These are phyloP conservation scores for Beverwykella pulmonaria DNA, from an alignment of 495 filamentous ascomycete genomes.

Conservation along the genomic window DNA sequence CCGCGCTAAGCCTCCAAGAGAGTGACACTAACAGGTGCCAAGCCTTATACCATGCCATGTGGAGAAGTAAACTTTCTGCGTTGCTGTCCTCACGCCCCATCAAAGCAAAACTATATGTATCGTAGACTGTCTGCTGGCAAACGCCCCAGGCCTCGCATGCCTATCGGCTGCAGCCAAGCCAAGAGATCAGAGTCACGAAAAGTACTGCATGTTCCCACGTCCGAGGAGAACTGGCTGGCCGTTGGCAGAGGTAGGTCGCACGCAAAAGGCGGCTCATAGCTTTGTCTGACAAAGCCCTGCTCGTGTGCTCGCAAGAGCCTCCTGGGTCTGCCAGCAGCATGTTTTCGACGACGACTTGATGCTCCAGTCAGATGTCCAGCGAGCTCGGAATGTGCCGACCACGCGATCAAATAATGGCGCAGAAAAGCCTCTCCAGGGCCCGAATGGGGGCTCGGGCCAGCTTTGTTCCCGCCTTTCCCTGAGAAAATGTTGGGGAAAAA, in stretches of 20 bases:
- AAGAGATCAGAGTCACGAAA: neutral
- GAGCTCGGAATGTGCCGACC: neutral
- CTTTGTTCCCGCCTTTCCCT: neutral
- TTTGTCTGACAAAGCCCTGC: too few species aligned
- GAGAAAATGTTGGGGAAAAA: neutral
- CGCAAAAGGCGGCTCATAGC: too few species aligned
- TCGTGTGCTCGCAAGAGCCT: too few species aligned
- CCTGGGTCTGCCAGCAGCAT: too few species aligned
- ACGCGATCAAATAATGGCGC: neutral
- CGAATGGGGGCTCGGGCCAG: constrained; percentile 2
- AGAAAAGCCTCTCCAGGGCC: neutral
- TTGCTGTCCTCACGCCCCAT: neutral
- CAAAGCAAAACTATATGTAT: neutral
- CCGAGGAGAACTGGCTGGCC: too few species aligned
- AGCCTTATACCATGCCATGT: neutral
- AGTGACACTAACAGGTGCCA: neutral
- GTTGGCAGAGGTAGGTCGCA: too few species aligned
- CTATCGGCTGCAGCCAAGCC: neutral
- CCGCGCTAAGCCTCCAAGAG: neutral
- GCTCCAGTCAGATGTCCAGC: neutral
- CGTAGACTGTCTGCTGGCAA: neutral
- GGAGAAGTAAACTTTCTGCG: neutral
- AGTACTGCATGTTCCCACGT: too few species aligned
- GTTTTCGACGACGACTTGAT: neutral
- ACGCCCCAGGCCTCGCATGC: neutral